Evolutionary conservation across 2,329 filamentous ascomycete genomes (phyloP).

Genomic region (Penicillium sp.): DNA sequence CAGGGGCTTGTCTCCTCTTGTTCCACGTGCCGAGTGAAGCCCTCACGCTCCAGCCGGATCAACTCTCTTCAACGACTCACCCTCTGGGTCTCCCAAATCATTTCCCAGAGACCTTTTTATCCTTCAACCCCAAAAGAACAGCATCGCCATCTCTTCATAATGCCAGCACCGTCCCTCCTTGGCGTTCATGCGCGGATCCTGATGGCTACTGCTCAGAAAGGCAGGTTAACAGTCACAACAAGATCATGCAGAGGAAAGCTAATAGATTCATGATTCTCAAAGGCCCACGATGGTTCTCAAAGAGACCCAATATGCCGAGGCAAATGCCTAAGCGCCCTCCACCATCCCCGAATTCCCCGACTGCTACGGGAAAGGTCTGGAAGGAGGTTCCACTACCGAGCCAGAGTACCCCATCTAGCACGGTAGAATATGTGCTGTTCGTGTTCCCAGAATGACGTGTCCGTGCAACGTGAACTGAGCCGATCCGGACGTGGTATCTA

Average conservation of each 20-base stretch:
- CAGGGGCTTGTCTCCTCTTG: too few relatives aligned
- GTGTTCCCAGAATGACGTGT: neutral
- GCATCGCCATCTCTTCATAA: neutral
- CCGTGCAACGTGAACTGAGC: neutral
- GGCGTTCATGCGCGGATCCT: neutral
- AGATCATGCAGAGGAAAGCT: neutral
- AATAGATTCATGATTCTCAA: neutral
- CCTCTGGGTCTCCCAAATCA: too few relatives aligned
- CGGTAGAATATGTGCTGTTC: neutral
- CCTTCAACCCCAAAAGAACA: too few relatives aligned
- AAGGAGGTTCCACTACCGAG: neutral
- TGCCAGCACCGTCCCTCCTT: neutral
- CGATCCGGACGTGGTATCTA: neutral
- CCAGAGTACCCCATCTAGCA: neutral
- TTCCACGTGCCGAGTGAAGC: too few relatives aligned
- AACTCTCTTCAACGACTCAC: too few relatives aligned
- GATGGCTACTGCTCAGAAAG: neutral
- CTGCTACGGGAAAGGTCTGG: neutral
- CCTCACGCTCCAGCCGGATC: too few relatives aligned
- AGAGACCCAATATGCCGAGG: neutral
- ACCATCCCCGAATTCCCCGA: neutral
- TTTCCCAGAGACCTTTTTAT: too few relatives aligned
- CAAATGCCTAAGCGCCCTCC: neutral
- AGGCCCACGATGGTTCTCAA: neutral
- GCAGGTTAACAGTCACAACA: neutral